Evolutionary conservation across 352 stramenopile genomes (phyloP).

Genomic region (Plasmopara halstedii): DNA sequence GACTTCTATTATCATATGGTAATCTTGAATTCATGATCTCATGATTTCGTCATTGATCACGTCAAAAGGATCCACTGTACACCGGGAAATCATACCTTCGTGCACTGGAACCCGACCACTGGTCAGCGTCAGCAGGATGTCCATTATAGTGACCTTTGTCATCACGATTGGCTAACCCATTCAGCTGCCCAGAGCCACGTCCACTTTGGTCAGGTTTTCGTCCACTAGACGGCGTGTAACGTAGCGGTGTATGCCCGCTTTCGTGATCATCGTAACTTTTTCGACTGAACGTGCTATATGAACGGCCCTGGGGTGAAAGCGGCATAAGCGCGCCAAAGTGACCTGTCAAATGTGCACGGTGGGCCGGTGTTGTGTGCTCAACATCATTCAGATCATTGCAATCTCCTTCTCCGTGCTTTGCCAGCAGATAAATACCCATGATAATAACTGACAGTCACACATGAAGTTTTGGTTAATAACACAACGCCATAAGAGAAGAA

Average conservation of each 20-base stretch:
- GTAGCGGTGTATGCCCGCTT: conserved; percentile 33
- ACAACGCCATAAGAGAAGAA: background rate
- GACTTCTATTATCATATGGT: conserved; percentile 22
- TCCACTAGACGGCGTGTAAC: conserved; percentile 19
- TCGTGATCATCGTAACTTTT: conserved; percentile 50
- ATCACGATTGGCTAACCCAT: conserved; percentile 7
- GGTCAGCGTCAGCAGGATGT: too few species aligned
- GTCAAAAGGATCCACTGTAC: conserved; percentile 26
- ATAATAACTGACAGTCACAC: conserved; percentile 58
- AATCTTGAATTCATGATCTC: conserved; percentile 15
- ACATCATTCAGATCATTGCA: conserved; percentile 21
- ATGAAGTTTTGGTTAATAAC: too few species aligned
- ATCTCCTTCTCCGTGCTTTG: conserved; percentile 65
- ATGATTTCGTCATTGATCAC: conserved; percentile 2
- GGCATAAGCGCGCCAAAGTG: conserved; percentile 80
- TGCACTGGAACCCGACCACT: too few species aligned
- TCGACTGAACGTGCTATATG: conserved; percentile 27
- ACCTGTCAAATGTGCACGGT: conserved; percentile 41
- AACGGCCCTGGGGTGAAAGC: conserved; percentile 44
- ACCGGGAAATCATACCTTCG: too few species aligned
- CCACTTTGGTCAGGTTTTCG: conserved; percentile 14
- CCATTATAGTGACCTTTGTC: conserved; percentile 6
- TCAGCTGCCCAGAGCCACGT: conserved; percentile 8
- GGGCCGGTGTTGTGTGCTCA: conserved; percentile 27
- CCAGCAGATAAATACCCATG: conserved; percentile 72